phyloP scores from a whole-genome alignment of 441 rosid genomes.

The Pelargonium cotyledonis region DNA sequence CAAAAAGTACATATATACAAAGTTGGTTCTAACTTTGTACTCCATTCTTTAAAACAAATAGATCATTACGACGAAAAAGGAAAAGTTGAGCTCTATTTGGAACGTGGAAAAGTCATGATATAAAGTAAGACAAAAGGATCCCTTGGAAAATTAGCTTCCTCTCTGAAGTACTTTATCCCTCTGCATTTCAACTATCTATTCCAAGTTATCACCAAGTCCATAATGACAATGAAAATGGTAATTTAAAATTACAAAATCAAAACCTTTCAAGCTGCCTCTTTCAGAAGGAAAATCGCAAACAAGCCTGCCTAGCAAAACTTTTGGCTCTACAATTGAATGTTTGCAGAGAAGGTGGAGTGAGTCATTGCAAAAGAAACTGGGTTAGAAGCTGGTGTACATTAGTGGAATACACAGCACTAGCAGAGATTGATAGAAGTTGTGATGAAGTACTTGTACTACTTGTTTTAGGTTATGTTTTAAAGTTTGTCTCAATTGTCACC shows the following conservation, averaged over 20 bases:
- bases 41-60: too few relatives aligned
- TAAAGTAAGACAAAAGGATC: too few relatives aligned
- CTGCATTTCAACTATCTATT: neutral
- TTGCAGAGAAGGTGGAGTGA: neutral
- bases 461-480: too few relatives aligned
- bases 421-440: neutral
- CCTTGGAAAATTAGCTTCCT: too few relatives aligned
- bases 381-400: neutral
- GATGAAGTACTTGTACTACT: too few relatives aligned
- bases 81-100: too few relatives aligned
- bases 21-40: too few relatives aligned
- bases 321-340: neutral
- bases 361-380: neutral
- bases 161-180: too few relatives aligned
- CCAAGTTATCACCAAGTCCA: neutral
- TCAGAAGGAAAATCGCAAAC: neutral
- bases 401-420: neutral
- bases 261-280: neutral
- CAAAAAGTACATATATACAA: too few relatives aligned
- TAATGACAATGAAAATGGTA: neutral
- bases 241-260: neutral
- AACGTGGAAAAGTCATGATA: too few relatives aligned
- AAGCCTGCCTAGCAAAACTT: neutral
- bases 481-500: neutral
- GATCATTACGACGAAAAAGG: too few relatives aligned